phyloP scores from a whole-genome alignment of 176 grass and related monocot genomes.

The Echinochloa phyllopogon region DNA sequence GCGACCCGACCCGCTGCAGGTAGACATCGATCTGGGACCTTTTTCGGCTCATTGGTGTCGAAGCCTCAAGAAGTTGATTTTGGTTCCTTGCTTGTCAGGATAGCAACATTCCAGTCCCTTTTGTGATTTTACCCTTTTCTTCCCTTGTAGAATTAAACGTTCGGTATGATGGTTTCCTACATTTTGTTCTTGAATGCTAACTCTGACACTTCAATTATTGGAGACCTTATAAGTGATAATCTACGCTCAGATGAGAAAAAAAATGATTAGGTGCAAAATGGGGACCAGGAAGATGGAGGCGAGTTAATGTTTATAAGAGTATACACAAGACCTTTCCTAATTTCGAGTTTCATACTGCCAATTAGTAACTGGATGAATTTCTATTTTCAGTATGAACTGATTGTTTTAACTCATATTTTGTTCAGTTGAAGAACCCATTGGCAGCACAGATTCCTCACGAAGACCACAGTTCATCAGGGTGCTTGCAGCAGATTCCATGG shows the following conservation, averaged over 20 bases:
- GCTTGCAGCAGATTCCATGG: not conserved
- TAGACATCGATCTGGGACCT: too few species aligned
- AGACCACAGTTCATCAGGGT: slow-evolving; percentile 10
- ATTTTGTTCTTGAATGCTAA: not conserved
- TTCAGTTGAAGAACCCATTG: not conserved
- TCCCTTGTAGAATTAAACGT: too few species aligned
- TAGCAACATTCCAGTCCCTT: too few species aligned
- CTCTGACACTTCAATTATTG: too few species aligned
- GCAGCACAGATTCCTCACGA: not conserved
- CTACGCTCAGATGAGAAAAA: too few species aligned
- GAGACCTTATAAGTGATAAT: too few species aligned
- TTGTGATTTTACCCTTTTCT: too few species aligned
- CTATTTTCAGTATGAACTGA: not conserved
- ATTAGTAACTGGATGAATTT: not conserved
- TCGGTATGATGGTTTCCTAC: too few species aligned
- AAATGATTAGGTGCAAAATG: not conserved
- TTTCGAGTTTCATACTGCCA: not conserved
- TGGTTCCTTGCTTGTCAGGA: too few species aligned
- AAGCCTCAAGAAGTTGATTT: too few species aligned
- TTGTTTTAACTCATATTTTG: not conserved
- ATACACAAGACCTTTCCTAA: not conserved
- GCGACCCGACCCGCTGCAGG: too few species aligned
- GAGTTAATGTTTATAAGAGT: not conserved
- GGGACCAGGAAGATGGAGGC: not conserved
- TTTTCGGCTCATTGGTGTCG: too few species aligned